Percentiles rank a stretch among this genome's conserved stretches.
Conservation (phyloP, 768 basidiomycete genomes). For the Inosperma sp. region DNA sequence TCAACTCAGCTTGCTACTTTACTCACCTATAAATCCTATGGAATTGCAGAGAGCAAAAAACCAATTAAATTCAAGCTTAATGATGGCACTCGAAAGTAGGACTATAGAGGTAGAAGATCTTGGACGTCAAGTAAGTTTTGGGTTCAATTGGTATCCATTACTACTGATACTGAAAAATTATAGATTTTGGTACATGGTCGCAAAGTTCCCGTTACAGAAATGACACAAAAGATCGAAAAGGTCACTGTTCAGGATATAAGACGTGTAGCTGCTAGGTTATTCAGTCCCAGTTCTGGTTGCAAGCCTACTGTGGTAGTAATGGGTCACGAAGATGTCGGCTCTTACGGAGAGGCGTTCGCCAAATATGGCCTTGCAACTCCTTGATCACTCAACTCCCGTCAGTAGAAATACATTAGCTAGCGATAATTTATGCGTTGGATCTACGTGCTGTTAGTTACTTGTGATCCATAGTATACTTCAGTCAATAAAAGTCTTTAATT, state of each 20-base stretch:
- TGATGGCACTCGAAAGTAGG: slow-evolving; percentile 92
- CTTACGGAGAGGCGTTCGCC: slow-evolving; percentile 56
- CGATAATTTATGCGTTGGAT: too few relatives aligned
- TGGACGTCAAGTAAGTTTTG: slow-evolving; percentile 67
- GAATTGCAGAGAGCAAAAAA: slow-evolving; percentile 91
- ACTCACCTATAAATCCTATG: slow-evolving; percentile 54
- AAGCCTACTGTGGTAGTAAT: slow-evolving; percentile 78
- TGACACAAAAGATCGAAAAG: slow-evolving; percentile 81
- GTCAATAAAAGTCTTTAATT: slow-evolving; percentile 20
- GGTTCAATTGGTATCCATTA: background rate
- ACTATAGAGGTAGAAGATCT: slow-evolving; percentile 85
- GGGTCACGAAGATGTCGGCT: slow-evolving; percentile 74
- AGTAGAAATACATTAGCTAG: too few relatives aligned
- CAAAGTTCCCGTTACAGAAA: slow-evolving; percentile 84
- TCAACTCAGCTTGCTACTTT: slow-evolving; percentile 79
- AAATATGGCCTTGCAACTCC: slow-evolving; percentile 61
- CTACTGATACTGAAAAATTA: slow-evolving; percentile 4
- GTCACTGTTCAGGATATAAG: slow-evolving; percentile 67
- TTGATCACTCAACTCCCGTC: too few relatives aligned
- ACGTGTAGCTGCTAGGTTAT: slow-evolving; percentile 71
- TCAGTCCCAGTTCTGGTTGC: slow-evolving; percentile 57
- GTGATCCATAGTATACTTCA: too few relatives aligned
- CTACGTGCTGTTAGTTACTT: too few relatives aligned
- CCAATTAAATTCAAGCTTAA: slow-evolving; percentile 86
- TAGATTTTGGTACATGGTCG: slow-evolving; percentile 83